Conservation (phyloP, 2,329 filamentous ascomycete species). For the Cercospora beticola region DNA sequence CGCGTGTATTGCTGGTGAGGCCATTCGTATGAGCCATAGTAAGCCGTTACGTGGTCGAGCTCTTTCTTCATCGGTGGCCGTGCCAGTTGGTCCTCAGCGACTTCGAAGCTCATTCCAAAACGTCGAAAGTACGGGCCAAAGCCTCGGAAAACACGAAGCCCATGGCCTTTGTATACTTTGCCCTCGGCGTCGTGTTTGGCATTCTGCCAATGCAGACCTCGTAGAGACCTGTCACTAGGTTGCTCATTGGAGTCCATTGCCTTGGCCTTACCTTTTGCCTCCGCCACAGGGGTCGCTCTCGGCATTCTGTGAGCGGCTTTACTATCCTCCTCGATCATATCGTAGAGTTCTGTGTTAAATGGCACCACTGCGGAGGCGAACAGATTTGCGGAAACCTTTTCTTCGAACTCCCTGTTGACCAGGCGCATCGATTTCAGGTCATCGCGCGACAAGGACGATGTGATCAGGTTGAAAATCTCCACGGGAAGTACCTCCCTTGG, state of each 20-base stretch:
- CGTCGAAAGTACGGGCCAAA: constrained; percentile 61
- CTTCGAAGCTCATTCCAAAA: constrained; percentile 68
- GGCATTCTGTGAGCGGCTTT: constrained; percentile 20
- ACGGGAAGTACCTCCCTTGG: constrained; percentile 52
- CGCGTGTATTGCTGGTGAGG: constrained; percentile 59
- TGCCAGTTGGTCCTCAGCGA: constrained; percentile 55
- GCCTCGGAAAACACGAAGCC: constrained; percentile 61
- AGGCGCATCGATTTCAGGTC: constrained; percentile 62
- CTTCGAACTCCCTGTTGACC: constrained; percentile 60
- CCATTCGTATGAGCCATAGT: constrained; percentile 67
- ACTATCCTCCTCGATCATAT: constrained; percentile 47
- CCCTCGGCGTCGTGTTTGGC: constrained; percentile 40
- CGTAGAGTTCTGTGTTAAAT: constrained; percentile 64
- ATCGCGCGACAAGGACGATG: constrained; percentile 54
- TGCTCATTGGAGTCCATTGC: constrained; percentile 27
- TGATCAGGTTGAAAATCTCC: constrained; percentile 63
- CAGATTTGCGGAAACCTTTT: constrained; percentile 56
- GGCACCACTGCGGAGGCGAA: constrained; percentile 65
- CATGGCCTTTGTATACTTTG: constrained; percentile 55
- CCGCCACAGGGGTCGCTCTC: neutral
- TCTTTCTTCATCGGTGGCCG: constrained; percentile 57
- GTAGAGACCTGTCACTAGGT: constrained; percentile 17
- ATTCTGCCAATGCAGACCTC: constrained; percentile 44
- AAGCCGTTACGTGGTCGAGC: constrained; percentile 56
- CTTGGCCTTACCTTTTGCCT: constrained; percentile 22